Evolutionary conservation across 805 yeast genomes (phyloP).

Genomic region (Wickerhamiella spandovensis): DNA sequence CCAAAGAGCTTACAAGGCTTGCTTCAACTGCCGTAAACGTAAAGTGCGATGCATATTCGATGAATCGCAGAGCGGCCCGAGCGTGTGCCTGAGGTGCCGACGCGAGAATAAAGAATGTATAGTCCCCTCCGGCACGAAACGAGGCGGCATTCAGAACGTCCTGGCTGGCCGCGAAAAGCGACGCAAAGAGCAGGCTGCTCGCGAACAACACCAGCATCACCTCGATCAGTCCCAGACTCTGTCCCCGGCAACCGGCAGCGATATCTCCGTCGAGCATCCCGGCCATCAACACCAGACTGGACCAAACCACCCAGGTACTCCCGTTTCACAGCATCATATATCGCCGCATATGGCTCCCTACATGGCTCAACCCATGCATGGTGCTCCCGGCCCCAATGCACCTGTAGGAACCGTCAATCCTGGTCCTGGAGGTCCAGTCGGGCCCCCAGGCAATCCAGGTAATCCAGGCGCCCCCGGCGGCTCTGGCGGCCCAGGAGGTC

Average conservation of each 20-base stretch:
- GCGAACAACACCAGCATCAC: not conserved
- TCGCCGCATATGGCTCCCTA: not conserved
- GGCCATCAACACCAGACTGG: not conserved
- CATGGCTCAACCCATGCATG: not conserved
- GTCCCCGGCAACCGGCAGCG: not conserved
- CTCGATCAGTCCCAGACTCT: not conserved
- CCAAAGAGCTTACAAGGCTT: conserved; percentile 60
- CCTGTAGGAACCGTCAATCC: no score
- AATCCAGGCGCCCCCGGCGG: no score
- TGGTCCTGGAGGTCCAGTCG: no score
- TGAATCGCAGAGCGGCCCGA: conserved; percentile 54
- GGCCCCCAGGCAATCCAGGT: no score
- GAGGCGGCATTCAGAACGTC: conserved; percentile 37
- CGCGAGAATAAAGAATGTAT: conserved; percentile 76
- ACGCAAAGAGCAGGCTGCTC: conserved; percentile 2
- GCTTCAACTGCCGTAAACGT: conserved; percentile 70
- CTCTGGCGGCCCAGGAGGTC: no score
- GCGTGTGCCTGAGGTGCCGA: conserved; percentile 76
- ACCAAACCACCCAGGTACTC: not conserved
- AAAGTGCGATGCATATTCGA: conserved; percentile 85
- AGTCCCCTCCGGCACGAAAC: conserved; percentile 38
- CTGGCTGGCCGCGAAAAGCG: conserved; percentile 21
- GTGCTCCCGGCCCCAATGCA: no score
- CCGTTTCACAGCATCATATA: not conserved
- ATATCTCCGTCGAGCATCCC: not conserved